Conservation (phyloP, 2,329 filamentous ascomycete species). For the Anthostomella pinea region DNA sequence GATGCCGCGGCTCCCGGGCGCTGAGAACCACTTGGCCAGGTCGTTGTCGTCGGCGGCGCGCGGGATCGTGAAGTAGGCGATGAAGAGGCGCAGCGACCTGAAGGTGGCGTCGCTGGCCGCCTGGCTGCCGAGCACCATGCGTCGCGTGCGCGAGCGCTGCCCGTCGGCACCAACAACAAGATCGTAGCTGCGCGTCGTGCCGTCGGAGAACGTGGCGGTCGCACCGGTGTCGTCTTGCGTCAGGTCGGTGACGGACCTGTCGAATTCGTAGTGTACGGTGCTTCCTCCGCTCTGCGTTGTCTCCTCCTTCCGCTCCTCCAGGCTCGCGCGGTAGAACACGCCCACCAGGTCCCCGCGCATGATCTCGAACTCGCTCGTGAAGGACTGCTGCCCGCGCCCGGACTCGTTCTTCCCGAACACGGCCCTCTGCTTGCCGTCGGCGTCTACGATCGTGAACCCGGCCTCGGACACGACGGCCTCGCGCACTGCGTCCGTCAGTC, state of each 20-base stretch:
- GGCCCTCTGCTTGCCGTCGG: slow-evolving; percentile 36
- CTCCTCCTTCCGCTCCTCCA: slow-evolving; percentile 19
- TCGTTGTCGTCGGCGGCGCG: slow-evolving; percentile 26
- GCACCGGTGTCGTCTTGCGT: slow-evolving; percentile 31
- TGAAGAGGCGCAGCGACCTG: slow-evolving; percentile 31
- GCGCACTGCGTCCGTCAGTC: slow-evolving; percentile 36
- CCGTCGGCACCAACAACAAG: slow-evolving; percentile 56
- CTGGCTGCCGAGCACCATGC: slow-evolving; percentile 29
- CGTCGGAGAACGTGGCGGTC: slow-evolving; percentile 42
- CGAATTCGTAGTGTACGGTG: slow-evolving; percentile 33
- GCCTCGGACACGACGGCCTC: slow-evolving; percentile 42
- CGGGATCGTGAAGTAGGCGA: slow-evolving; percentile 41
- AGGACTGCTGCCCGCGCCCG: slow-evolving; percentile 39
- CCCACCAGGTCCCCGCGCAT: slow-evolving; percentile 52
- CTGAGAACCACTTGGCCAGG: slow-evolving; percentile 34
- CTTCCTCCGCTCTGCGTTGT: slow-evolving; percentile 17
- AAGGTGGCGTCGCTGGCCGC: slow-evolving; percentile 26
- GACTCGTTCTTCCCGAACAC: slow-evolving; percentile 38
- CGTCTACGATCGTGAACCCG: slow-evolving; percentile 47
- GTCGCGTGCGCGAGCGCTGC: slow-evolving; percentile 46
- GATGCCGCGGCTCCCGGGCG: slow-evolving; percentile 35
- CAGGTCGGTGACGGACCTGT: slow-evolving; percentile 28
- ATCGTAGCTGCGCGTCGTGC: slow-evolving; percentile 42
- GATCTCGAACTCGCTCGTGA: slow-evolving; percentile 57
- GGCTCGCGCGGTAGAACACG: slow-evolving; percentile 41